phyloP scores from a whole-genome alignment of 2,329 filamentous ascomycete species.

The Coniochaeta sp. region DNA sequence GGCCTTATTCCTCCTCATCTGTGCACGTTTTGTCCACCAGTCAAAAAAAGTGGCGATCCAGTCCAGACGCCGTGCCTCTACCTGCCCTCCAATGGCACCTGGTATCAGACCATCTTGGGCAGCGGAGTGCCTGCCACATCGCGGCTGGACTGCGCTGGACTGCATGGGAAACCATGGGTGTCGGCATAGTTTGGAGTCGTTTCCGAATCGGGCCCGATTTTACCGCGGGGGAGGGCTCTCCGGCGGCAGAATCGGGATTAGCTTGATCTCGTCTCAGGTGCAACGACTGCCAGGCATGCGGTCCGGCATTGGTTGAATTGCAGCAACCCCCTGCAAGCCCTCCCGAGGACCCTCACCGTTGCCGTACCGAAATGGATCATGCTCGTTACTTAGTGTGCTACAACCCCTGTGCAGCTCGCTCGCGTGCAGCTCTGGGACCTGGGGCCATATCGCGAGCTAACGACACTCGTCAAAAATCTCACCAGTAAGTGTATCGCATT shows the following conservation, averaged over 20 bases:
- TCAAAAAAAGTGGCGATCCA: not conserved
- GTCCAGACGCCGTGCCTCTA: not conserved
- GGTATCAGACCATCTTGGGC: not conserved
- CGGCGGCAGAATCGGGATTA: not conserved
- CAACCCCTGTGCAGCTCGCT: not conserved
- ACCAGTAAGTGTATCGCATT: not conserved
- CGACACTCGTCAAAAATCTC: not conserved
- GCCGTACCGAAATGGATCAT: not conserved
- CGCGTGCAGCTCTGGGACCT: not conserved
- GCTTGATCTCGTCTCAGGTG: not conserved
- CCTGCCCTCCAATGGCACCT: not conserved
- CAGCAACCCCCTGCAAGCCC: not conserved
- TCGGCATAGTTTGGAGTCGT: not conserved
- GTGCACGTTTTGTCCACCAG: slow-evolving; percentile 1
- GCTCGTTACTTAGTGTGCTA: too few relatives aligned
- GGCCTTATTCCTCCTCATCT: not conserved
- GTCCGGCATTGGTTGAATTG: not conserved
- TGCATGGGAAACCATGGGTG: not conserved
- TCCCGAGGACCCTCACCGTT: not conserved
- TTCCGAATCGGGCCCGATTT: slow-evolving; percentile 1
- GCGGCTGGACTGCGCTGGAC: not conserved
- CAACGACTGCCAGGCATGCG: not conserved
- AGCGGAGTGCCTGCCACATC: not conserved
- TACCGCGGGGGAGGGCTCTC: slow-evolving; percentile 3
- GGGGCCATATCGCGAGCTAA: not conserved